Percentiles rank a stretch among this genome's conserved stretches.
These are phyloP conservation scores for Lizonia empirigonia DNA, from an alignment of 2,329 filamentous ascomycete species.

Conservation along the genomic window DNA sequence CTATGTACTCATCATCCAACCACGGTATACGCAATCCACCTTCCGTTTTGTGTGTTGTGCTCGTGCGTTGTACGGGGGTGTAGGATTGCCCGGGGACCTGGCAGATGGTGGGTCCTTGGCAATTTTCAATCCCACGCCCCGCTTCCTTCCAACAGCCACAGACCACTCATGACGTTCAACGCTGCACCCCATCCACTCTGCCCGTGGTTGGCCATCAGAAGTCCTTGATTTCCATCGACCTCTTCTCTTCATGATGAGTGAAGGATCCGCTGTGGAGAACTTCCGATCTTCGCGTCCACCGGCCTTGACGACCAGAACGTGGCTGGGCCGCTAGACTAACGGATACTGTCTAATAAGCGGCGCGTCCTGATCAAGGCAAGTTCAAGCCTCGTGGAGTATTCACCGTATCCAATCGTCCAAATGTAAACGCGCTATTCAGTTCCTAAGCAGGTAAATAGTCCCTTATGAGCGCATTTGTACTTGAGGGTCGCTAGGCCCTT, in stretches of 20 bases:
- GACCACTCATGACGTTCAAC: conserved; percentile 8
- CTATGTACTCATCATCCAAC: neutral
- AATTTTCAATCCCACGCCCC: conserved; percentile 11
- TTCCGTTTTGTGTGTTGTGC: conserved; percentile 2
- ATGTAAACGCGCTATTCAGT: conserved; percentile 4
- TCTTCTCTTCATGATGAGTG: neutral
- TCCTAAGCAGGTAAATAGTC: conserved; percentile 3
- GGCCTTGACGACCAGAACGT: neutral
- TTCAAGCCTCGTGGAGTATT: conserved; percentile 7
- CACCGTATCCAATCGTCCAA: conserved; percentile 15
- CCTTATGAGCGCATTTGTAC: conserved; percentile 10
- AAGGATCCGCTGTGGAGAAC: neutral
- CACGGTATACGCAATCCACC: neutral
- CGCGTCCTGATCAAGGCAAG: conserved; percentile 14
- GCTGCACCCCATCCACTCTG: neutral
- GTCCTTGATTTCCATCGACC: neutral
- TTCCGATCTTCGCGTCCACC: neutral
- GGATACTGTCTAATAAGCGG: conserved; percentile 14
- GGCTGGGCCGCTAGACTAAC: conserved; percentile 12
- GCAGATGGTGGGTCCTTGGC: conserved; percentile 12
- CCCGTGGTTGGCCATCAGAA: neutral
- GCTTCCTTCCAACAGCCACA: conserved; percentile 12
- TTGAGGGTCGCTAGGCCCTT: conserved; percentile 10
- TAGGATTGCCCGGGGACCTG: conserved; percentile 13
- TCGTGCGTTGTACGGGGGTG: conserved; percentile 13